These are phyloP conservation scores for Capillidium heterosporum DNA, from an alignment of 371 early-diverging fungal genomes.

Conservation along the genomic window DNA sequence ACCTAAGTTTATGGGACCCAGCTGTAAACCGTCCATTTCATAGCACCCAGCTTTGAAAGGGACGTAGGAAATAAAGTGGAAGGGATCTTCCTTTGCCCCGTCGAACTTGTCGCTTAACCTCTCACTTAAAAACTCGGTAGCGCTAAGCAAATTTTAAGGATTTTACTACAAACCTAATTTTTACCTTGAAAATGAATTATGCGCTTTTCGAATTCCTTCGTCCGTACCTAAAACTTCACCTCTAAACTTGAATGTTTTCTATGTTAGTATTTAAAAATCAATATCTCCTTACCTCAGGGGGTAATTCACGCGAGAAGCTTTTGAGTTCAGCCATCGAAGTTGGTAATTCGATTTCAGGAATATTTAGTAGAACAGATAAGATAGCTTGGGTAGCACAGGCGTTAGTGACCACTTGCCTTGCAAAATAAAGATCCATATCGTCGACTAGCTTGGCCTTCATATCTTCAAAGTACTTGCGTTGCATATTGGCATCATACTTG, in stretches of 20 bases:
- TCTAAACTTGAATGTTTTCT: constrained; percentile 43
- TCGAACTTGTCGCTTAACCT: constrained; percentile 20
- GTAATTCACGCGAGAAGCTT: constrained; percentile 53
- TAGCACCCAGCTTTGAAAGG: constrained; percentile 60
- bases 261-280: too few species aligned
- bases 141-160: constrained; percentile 5
- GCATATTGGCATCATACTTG: constrained; percentile 33
- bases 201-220: constrained; percentile 57
- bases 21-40: constrained; percentile 72
- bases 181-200: constrained; percentile 65
- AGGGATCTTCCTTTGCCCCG: constrained; percentile 52
- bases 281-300: constrained; percentile 39
- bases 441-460: constrained; percentile 13
- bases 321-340: constrained; percentile 53
- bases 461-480: constrained; percentile 9
- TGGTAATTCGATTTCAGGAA: constrained; percentile 45
- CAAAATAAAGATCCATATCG: constrained; percentile 46
- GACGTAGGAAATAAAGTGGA: constrained; percentile 76
- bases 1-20: constrained; percentile 47
- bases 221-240: constrained; percentile 70
- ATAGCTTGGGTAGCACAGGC: constrained; percentile 94
- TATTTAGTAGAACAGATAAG: constrained; percentile 65
- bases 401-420: constrained; percentile 57
- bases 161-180: background rate
- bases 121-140: constrained; percentile 58